Evolutionary conservation across 1,284 basidiomycete species (phyloP), one percentile per base, ranked within the genome.

Genomic region (Ustilago tritici): DNA sequence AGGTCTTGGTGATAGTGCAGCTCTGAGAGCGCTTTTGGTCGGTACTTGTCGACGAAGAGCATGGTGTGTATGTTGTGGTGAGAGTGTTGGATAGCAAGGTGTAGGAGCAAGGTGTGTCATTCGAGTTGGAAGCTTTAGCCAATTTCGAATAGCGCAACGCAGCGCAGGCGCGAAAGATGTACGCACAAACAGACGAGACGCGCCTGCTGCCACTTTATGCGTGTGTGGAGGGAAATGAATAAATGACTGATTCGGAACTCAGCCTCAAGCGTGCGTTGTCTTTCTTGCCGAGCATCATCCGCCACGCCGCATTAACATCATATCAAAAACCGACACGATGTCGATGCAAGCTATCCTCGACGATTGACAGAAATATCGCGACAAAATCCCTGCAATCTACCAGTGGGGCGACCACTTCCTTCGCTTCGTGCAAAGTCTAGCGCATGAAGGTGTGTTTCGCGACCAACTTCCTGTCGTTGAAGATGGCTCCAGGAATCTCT

Each of bases 1-100:
- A 99, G 91, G 50, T 90, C 90, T 34, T 89, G 85, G 85, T 99
- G 97, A 87, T 99, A 98, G 85, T 95, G 92, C 52, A 99, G 90
- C 63, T 93, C 92, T 77, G 92, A 91, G 31, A 99, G 90, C 2
- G 91, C 90, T 74, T 92, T 91, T 15, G 96, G 96, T 59, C 96
- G 92, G 86, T 94, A 94, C 92, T 98, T 79, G 60, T 58, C 84
- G 52, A 86, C 84, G 70, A 79, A 86, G 36, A 86, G 83, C 84
- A 85, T 84, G 2, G 23, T 43, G 62, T 17, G 10, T 35, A 11
- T 9, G n/a, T 28, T 23, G 34, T 52, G 47, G 6, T 49, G 57
- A 40, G 52, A 40, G 31, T 36, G 54, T 34, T 38, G 56, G 36
- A 15, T 17, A 31, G 36, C 8, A 31, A 15, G 19, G 31, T 31